These are phyloP conservation scores for Rhodofomes roseus DNA, from an alignment of 1,284 basidiomycete species.

Conservation along the genomic window DNA sequence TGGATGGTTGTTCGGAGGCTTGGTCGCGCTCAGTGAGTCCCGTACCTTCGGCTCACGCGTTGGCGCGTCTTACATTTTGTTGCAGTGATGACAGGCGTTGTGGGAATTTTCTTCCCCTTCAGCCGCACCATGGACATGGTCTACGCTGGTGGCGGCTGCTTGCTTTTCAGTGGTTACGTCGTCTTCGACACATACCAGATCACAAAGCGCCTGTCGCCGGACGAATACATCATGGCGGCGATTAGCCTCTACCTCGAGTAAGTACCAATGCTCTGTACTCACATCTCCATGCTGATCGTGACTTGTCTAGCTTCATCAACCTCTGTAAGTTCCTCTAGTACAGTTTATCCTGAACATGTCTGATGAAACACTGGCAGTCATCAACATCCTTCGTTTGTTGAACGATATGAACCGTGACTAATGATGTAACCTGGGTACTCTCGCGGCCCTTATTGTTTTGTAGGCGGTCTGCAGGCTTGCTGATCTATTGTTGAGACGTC, in stretches of 20 bases:
- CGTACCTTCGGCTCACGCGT: not conserved
- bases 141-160: conserved; percentile 72
- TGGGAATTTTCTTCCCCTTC: conserved; percentile 82
- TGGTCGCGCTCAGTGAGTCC: conserved; percentile 64
- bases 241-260: conserved; percentile 88
- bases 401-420: conserved; percentile 18
- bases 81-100: conserved; percentile 70
- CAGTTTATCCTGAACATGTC: not conserved
- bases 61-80: conserved; percentile 6
- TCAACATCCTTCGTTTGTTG: conserved; percentile 31
- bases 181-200: conserved; percentile 87
- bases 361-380: conserved; percentile 19
- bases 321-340: conserved; percentile 24
- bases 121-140: conserved; percentile 71
- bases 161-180: conserved; percentile 82
- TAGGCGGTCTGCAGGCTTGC: not conserved
- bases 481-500: not conserved
- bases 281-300: conserved; percentile 19
- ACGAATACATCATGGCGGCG: conserved; percentile 84
- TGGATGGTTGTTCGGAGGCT: conserved; percentile 77
- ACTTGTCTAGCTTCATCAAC: conserved; percentile 27
- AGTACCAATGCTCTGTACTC: conserved; percentile 25
- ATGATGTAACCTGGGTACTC: not conserved
- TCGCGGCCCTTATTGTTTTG: not conserved
- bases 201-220: conserved; percentile 76